These are phyloP conservation scores for Cordyceps fumosorosea DNA, from an alignment of 2,329 filamentous ascomycete species.

Conservation along the genomic window DNA sequence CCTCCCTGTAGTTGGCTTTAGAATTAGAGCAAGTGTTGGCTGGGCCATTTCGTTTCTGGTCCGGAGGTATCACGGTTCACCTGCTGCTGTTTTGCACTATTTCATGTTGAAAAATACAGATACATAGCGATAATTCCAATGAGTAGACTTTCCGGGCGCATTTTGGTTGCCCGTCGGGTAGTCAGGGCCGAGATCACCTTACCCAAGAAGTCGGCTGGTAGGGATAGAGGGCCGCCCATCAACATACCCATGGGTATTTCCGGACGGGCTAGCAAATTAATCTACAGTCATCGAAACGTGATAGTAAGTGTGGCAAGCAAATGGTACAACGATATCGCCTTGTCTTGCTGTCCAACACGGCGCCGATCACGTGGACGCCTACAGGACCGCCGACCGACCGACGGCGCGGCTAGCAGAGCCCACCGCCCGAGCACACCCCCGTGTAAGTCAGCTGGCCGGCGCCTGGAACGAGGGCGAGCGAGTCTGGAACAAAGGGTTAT, in stretches of 20 bases:
- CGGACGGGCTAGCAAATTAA: background rate
- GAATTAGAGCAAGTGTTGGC: too few relatives aligned
- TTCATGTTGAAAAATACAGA: too few relatives aligned
- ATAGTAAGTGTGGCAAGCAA: background rate
- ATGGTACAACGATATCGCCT: background rate
- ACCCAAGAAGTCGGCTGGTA: too few relatives aligned
- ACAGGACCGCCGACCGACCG: constrained; percentile 2
- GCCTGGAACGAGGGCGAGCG: background rate
- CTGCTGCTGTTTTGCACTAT: too few relatives aligned
- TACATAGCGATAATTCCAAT: too few relatives aligned
- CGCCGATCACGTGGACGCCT: constrained; percentile 13
- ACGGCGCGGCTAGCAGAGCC: constrained; percentile 7
- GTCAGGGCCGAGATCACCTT: too few relatives aligned
- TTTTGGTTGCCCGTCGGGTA: too few relatives aligned
- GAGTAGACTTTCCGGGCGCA: too few relatives aligned
- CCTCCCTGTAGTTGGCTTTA: too few relatives aligned
- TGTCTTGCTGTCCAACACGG: background rate
- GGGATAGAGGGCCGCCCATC: too few relatives aligned
- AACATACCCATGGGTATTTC: background rate
- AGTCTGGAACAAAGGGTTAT: background rate
- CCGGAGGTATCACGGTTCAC: too few relatives aligned
- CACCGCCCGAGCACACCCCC: constrained; percentile 3
- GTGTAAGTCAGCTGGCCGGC: constrained; percentile 13
- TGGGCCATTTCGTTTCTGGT: too few relatives aligned
- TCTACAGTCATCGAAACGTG: background rate